Evolutionary conservation across 306 rosid genomes (phyloP), one percentile per base, ranked within the genome.

Genomic region (Rubus idaeus): DNA sequence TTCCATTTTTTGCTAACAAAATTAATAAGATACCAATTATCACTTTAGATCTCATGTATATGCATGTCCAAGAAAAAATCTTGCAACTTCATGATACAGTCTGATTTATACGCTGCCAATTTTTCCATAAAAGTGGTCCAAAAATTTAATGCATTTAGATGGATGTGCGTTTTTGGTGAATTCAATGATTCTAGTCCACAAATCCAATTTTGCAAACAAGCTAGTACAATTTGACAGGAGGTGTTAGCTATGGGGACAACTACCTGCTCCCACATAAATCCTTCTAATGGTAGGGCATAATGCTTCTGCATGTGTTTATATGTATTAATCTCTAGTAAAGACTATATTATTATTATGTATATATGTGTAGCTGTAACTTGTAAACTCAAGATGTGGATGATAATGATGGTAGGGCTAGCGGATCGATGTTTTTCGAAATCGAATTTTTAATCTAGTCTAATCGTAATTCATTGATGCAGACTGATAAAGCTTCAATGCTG

Each of bases 401-500:
- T 3, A 62, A 35, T 35, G 67, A 61, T 60, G 13, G 17, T 10
- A 26, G 2, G 66, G 41, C 66, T 26, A 60, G 40, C 16, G 6
- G 17, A n/a, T n/a, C n/a, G n/a, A 58, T 60, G 18, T 58, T 9
- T 4, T 10, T 58, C 14, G 14, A 9, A 11, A 35, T 23, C n/a
- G 5, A 9, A 18, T 58, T 73, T 8, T 56, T 73, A 11, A 41
- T 55, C 37, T 69, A 11, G 16, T 16, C 35, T 44, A 61, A 61
- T 30, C 18, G 4, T 11, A 30, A 30, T 30, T 30, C 35, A 2
- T 62, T 52, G 0, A 13, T 56, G 39, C 91, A 95, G 99, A 86
- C 89, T 0, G 97, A 95, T 74, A 95, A 95, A 84, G 99, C 99
- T 62, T 95, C 99, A 6, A 95, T 95, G 96, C 79, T 95, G 81